phyloP scores from a whole-genome alignment of 2,329 filamentous ascomycete genomes.

The Botrytis pseudocinerea region DNA sequence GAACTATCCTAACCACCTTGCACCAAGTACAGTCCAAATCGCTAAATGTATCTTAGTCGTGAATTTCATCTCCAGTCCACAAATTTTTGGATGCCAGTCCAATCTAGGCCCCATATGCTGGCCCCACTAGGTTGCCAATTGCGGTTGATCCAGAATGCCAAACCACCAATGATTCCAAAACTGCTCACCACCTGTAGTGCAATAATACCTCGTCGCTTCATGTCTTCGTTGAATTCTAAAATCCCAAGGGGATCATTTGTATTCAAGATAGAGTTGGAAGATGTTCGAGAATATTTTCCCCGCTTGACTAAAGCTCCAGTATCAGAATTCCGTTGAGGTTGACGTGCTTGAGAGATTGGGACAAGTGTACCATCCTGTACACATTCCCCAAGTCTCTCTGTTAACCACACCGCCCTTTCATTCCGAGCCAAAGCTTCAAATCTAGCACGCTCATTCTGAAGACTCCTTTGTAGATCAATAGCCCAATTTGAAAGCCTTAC shows the following conservation, averaged over 20 bases:
- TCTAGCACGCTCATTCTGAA: constrained; percentile 69
- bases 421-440: constrained; percentile 63
- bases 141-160: constrained; percentile 60
- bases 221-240: constrained; percentile 64
- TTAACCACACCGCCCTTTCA: constrained; percentile 69
- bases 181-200: constrained; percentile 74
- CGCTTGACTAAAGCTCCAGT: constrained; percentile 31
- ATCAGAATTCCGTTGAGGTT: constrained; percentile 24
- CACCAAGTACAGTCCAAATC: constrained; percentile 2
- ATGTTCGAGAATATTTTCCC: constrained; percentile 28
- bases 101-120: constrained; percentile 31
- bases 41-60: constrained; percentile 8
- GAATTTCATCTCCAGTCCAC: constrained; percentile 28
- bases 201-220: constrained; percentile 65
- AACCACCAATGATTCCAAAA: constrained; percentile 70
- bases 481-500: constrained; percentile 82
- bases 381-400: constrained; percentile 65
- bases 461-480: constrained; percentile 72
- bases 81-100: constrained; percentile 28
- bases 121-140: constrained; percentile 20
- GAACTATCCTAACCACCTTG: neutral
- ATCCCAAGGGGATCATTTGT: constrained; percentile 76
- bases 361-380: constrained; percentile 64
- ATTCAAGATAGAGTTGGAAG: constrained; percentile 29
- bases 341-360: constrained; percentile 46